These are phyloP conservation scores for Tympanopsis confertula DNA, from an alignment of 2,329 filamentous ascomycete species.

Conservation along the genomic window DNA sequence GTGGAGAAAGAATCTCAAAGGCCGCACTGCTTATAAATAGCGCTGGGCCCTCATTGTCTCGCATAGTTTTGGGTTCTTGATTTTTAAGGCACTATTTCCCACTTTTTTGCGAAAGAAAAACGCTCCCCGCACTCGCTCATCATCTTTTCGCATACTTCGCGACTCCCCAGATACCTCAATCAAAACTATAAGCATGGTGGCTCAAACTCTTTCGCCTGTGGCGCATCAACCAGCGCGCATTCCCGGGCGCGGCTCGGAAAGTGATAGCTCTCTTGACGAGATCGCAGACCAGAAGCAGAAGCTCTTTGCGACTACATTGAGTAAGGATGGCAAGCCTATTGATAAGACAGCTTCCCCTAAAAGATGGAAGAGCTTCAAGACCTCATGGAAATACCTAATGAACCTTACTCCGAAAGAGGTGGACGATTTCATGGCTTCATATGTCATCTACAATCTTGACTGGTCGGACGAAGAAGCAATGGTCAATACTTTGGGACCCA, in stretches of 20 bases:
- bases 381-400: constrained; percentile 34
- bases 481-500: constrained; percentile 29
- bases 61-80: no score
- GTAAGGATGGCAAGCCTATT: constrained; percentile 9
- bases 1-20: no score
- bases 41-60: no score
- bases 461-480: constrained; percentile 37
- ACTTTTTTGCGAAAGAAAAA: no score
- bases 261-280: constrained; percentile 12
- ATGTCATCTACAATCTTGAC: constrained; percentile 42
- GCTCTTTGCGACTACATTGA: not conserved
- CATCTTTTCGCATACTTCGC: no score
- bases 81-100: no score
- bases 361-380: constrained; percentile 34
- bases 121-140: no score
- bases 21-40: no score
- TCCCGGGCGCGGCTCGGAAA: constrained; percentile 13
- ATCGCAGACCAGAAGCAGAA: not conserved
- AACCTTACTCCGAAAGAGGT: constrained; percentile 36
- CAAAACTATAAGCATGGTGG: no score
- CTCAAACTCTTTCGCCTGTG: no score
- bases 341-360: constrained; percentile 32
- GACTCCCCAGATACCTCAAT: no score
- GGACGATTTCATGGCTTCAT: constrained; percentile 42
- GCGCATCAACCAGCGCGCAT: constrained; percentile 2